Evolutionary conservation across 1,284 basidiomycete species (phyloP).

Genomic region (Malassezia sympodialis): DNA sequence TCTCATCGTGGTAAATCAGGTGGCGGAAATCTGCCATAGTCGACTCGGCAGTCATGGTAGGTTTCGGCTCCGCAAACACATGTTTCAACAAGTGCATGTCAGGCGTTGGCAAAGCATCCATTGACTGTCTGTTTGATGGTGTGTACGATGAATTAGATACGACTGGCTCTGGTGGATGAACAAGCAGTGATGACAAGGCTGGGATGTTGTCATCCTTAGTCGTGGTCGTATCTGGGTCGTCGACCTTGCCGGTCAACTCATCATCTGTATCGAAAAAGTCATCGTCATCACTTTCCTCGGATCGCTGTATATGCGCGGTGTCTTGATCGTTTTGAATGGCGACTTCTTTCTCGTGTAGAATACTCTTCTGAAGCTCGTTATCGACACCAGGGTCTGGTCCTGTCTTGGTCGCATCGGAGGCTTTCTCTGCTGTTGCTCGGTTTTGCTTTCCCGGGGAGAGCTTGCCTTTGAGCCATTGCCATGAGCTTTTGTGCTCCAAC

Average conservation of each 20-base stretch:
- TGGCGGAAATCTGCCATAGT: slow-evolving; percentile 14
- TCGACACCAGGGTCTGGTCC: too few relatives aligned
- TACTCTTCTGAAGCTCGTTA: too few relatives aligned
- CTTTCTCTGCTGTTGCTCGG: background rate
- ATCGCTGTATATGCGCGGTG: background rate
- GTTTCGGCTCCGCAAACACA: slow-evolving; percentile 12
- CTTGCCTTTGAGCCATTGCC: slow-evolving; percentile 12
- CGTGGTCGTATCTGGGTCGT: background rate
- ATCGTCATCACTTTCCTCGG: background rate
- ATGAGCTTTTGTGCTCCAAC: slow-evolving; percentile 4
- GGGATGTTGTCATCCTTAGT: background rate
- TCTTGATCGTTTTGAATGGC: background rate
- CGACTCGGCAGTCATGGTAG: background rate
- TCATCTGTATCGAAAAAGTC: background rate
- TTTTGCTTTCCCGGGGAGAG: background rate
- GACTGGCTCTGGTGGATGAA: background rate
- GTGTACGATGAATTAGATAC: background rate
- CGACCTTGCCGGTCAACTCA: background rate
- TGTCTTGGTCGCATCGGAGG: background rate
- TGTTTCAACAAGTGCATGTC: slow-evolving; percentile 16
- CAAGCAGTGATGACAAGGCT: background rate
- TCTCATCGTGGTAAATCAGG: background rate
- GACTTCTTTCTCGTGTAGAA: background rate
- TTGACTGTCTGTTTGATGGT: background rate
- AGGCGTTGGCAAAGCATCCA: background rate